phyloP scores from a whole-genome alignment of 768 basidiomycete genomes.

The Saitozyma podzolica region DNA sequence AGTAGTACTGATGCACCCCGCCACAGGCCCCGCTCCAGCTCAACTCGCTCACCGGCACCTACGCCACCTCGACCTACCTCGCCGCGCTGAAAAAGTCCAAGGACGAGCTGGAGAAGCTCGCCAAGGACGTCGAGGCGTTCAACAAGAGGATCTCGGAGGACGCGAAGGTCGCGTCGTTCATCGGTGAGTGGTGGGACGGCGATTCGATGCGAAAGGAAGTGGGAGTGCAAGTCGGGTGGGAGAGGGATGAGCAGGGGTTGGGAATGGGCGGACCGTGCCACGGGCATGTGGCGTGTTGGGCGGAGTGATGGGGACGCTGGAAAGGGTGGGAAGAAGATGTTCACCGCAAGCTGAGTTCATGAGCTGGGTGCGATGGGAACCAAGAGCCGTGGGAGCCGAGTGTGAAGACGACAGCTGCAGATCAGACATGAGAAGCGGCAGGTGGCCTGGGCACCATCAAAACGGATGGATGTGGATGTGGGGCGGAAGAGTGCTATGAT shows the following conservation, averaged over 20 bases:
- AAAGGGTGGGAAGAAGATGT: too few relatives aligned
- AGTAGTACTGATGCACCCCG: not conserved
- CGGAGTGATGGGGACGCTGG: too few relatives aligned
- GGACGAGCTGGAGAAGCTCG: slow-evolving; percentile 77
- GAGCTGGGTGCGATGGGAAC: not conserved
- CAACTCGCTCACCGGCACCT: slow-evolving; percentile 52
- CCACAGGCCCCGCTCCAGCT: slow-evolving; percentile 50
- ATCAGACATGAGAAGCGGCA: not conserved
- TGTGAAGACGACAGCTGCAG: not conserved
- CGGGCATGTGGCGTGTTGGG: too few relatives aligned
- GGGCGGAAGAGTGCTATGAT: too few relatives aligned
- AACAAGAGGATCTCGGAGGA: slow-evolving; percentile 67
- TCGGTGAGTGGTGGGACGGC: slow-evolving; percentile 53
- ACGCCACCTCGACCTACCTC: slow-evolving; percentile 52
- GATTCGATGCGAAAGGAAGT: not conserved
- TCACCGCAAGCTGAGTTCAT: not conserved
- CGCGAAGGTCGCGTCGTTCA: slow-evolving; percentile 68
- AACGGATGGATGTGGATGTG: too few relatives aligned
- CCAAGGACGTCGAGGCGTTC: slow-evolving; percentile 75
- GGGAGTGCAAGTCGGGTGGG: too few relatives aligned
- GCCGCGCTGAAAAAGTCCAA: slow-evolving; percentile 71
- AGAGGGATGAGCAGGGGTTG: too few relatives aligned
- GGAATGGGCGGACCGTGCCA: too few relatives aligned
- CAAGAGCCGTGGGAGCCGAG: not conserved
- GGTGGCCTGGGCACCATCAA: not conserved